Base-by-base conservation (phyloP, 2,329 filamentous ascomycete genomes). In the Triangularia setosa region DNA sequence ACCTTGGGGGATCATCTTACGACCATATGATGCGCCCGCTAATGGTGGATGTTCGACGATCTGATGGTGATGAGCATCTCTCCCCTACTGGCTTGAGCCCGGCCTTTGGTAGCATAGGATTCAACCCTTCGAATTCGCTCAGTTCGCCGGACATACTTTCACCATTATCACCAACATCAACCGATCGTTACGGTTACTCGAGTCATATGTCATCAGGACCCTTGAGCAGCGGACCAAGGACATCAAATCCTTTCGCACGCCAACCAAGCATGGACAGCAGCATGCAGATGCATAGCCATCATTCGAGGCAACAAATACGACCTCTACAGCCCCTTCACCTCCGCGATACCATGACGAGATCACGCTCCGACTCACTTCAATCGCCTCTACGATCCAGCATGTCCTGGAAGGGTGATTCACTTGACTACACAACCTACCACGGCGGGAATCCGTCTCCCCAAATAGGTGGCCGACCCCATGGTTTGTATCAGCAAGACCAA, bases 21-120 rank as follows among this genome's bases (percentile, higher is more conserved):
- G 83, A 86, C 66, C 86, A 86, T 64, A 86, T 88, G 77, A 85
- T 88, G 78, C 82, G 88, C 30, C 87, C 89, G 1, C 73, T 92
- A 67, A 87, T 90, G 77, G 82, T 91, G 24, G 89, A 92, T 70
- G 83, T 90, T 67, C 81, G 89, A 65, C 83, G 88, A 69, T 78
- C 82, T 27, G 85, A 88, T 7, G 82, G 83, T 11, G 86, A 87
- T n/a, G 84, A 88, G 23, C 87, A 90, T 70, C 80, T 89, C 69
- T 90, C 89, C 11, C 84, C 88, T 0, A 86, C 87, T 0, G 86
- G 86, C 11, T 80, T 92, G 25, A 90, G 84, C 67, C 87, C 89
- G 25, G 85, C 85, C 0, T 90, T 91, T 75, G 86, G 87, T 9
- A 82, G 82, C 68, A 87, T 91, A 69, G 85, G 85, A 1, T 91